A percentile compares a stretch with the other conserved stretches of the same genome.
Conservation (phyloP, 345 rosid genomes). For the Citrus glauca region DNA sequence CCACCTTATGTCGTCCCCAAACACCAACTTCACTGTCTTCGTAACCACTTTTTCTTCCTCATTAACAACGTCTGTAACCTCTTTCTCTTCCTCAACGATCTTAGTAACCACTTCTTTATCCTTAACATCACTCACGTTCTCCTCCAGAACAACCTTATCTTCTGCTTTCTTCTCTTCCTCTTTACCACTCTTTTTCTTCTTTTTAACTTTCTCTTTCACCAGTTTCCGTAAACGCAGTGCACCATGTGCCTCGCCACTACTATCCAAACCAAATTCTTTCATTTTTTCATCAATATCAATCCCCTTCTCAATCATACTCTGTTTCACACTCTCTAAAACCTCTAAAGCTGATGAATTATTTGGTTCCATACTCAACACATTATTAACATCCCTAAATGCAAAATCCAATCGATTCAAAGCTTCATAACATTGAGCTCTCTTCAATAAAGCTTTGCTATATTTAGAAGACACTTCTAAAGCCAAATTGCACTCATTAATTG, state of each 20-base stretch:
- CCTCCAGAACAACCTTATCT: constrained; percentile 34
- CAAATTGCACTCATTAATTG: constrained; percentile 79
- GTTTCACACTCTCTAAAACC: constrained; percentile 63
- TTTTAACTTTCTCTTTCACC: constrained; percentile 67
- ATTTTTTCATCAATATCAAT: constrained; percentile 47
- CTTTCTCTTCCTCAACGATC: constrained; percentile 41
- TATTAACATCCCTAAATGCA: constrained; percentile 80
- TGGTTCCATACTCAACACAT: constrained; percentile 79
- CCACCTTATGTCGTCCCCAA: constrained; percentile 92
- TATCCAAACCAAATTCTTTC: constrained; percentile 50
- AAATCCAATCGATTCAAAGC: constrained; percentile 81
- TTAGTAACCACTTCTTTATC: constrained; percentile 55
- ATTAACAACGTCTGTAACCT: constrained; percentile 30
- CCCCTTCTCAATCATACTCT: constrained; percentile 61
- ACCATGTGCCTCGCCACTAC: constrained; percentile 30
- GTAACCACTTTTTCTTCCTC: constrained; percentile 53
- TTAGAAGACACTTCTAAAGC: constrained; percentile 90
- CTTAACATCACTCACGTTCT: constrained; percentile 37
- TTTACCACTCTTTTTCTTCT: constrained; percentile 43
- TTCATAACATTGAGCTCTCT: constrained; percentile 81
- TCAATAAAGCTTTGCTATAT: constrained; percentile 81
- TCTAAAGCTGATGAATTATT: constrained; percentile 72
- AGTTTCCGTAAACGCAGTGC: constrained; percentile 40
- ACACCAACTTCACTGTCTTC: constrained; percentile 76
- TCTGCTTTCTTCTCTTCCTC: constrained; percentile 28